These are phyloP conservation scores for Conoideocrella luteorostrata DNA, from an alignment of 2,329 filamentous ascomycete species.

Conservation along the genomic window DNA sequence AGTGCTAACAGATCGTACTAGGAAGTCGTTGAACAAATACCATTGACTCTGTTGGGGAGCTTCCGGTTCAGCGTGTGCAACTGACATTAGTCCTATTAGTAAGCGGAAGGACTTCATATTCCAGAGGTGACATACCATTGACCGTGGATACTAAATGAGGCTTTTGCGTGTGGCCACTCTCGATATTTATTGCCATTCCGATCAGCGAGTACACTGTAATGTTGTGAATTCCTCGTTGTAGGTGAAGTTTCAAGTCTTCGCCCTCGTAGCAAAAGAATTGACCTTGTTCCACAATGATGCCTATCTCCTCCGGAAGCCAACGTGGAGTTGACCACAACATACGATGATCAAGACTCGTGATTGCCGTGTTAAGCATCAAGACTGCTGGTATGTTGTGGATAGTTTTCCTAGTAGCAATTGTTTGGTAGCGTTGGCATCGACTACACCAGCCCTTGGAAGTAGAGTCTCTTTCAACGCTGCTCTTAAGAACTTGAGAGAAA, in stretches of 20 bases:
- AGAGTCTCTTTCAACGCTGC: slow-evolving; percentile 82
- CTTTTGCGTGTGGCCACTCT: slow-evolving; percentile 77
- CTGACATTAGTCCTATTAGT: slow-evolving; percentile 31
- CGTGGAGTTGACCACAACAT: slow-evolving; percentile 82
- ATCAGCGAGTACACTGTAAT: slow-evolving; percentile 88
- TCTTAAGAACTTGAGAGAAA: slow-evolving; percentile 90
- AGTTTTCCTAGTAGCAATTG: slow-evolving; percentile 75
- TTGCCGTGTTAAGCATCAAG: slow-evolving; percentile 81
- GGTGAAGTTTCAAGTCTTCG: slow-evolving; percentile 73
- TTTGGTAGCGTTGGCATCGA: slow-evolving; percentile 84
- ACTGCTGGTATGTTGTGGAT: slow-evolving; percentile 77
- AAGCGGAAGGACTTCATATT: background rate
- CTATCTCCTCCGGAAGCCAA: slow-evolving; percentile 91
- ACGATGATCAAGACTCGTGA: slow-evolving; percentile 64
- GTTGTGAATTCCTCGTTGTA: slow-evolving; percentile 71
- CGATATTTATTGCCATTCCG: slow-evolving; percentile 84
- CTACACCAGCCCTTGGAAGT: slow-evolving; percentile 91
- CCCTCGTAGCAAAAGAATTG: slow-evolving; percentile 95
- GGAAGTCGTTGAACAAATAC: slow-evolving; percentile 97
- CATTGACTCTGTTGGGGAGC: slow-evolving; percentile 63
- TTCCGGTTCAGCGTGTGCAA: slow-evolving; percentile 58
- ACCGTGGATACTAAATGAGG: slow-evolving; percentile 87
- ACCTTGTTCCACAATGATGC: slow-evolving; percentile 82
- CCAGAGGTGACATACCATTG: slow-evolving; percentile 54
- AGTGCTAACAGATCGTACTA: slow-evolving; percentile 72